Base-by-base conservation (phyloP, 2,329 filamentous ascomycete genomes). In the Hortaea sp. region DNA sequence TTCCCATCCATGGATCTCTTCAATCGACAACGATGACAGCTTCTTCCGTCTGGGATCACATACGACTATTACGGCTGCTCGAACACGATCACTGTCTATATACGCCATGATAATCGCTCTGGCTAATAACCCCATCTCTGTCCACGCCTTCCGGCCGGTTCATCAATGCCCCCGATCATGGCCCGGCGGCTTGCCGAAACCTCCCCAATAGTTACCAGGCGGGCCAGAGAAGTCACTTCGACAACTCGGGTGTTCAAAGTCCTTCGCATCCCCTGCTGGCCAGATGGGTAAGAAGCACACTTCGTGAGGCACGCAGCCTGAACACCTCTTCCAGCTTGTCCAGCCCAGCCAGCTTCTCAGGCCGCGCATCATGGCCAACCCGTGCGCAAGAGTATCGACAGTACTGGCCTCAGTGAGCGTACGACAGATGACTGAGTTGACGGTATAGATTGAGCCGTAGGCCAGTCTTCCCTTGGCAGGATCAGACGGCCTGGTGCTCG, bases 251-350 rank as follows among this genome's bases (percentile, higher is more conserved):
- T 64, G 57, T 30, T 67, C 69, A 53, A 79, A 76, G 55, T 83
- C 79, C 28, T 77, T 68, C 0, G 64, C 56, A 0, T 63, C 67
- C 0, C 79, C 79, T 58, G 72, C 66, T 0, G 79, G 80, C 79
- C 79, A 84, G 56, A 83, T 80, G 1, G 78, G 78, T n/a, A 82
- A 66, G 40, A 77, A 71, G 50, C 79, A 79, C 2, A 80, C 61
- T 60, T 83, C 73, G 39, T 76, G 69, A 6, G 68, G 66, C 0
- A 55, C 60, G 56, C 81, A 84, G 1, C 69, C 67, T 5, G 67
- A 64, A 43, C 77, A 78, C 42, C 72, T 68, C 53, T 77, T 80
- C 78, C 78, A 83, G 0, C 63, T 69, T 3, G 76, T 71, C 81
- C 81, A 84, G 5, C 68, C 67, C 2, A 84, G 65, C 47, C 73